Percentiles rank a stretch among this genome's conserved stretches.
Evolutionary conservation across 352 stramenopile species (phyloP).

Genomic region (Phytophthora ramorum): DNA sequence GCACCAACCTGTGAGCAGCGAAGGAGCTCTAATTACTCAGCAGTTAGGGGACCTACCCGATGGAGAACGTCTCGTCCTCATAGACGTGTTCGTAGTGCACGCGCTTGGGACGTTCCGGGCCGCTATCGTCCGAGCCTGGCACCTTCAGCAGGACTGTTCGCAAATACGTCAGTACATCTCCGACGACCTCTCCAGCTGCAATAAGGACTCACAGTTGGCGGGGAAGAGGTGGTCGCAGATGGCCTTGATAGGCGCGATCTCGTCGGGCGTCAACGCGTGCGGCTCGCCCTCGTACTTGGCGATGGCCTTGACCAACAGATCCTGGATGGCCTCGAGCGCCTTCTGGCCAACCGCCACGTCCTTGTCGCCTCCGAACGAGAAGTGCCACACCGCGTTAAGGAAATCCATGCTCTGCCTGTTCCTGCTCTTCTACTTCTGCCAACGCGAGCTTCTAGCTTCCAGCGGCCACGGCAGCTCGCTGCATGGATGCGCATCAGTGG

Average conservation of each 20-base stretch:
- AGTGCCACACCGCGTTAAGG: constrained; percentile 54
- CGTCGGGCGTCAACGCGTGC: constrained; percentile 53
- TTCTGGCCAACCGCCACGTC: constrained; percentile 41
- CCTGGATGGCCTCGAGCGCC: constrained; percentile 62
- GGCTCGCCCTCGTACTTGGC: constrained; percentile 35
- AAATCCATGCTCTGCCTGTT: constrained; percentile 54
- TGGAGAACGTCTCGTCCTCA: constrained; percentile 81
- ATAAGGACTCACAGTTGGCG: constrained; percentile 54
- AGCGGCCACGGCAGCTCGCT: background rate
- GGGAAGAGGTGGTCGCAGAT: constrained; percentile 77
- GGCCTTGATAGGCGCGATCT: constrained; percentile 70
- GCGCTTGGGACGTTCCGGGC: constrained; percentile 26
- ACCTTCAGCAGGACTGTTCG: constrained; percentile 64
- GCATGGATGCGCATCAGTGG: background rate
- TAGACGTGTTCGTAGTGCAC: constrained; percentile 87
- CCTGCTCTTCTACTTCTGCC: background rate
- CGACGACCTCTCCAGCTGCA: background rate
- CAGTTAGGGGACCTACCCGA: constrained; percentile 51
- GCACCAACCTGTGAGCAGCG: background rate
- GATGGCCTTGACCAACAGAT: constrained; percentile 51
- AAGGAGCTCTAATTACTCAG: background rate
- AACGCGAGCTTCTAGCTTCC: background rate
- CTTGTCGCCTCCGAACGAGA: constrained; percentile 40
- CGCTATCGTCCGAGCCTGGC: constrained; percentile 26
- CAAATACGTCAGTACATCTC: constrained; percentile 1